Evolutionary conservation across 1,284 basidiomycete species (phyloP), one percentile per base, ranked within the genome.

Genomic region (Boletellus deceptivus): DNA sequence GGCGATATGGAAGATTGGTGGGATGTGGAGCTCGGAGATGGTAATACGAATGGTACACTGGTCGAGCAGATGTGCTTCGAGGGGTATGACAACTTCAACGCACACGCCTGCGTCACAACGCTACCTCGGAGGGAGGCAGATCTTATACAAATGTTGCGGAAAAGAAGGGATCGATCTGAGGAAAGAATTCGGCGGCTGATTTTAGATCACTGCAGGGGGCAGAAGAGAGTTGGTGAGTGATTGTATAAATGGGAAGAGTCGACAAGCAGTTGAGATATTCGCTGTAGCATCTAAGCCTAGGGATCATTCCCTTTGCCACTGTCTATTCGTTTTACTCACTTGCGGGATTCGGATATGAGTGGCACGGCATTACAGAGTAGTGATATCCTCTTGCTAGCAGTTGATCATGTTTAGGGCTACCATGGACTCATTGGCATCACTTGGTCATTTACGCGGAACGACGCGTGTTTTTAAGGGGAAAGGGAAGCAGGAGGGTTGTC

Each of bases 91-190:
- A 20, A 4, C 7, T 68, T 69, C 17, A 34, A 55, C n/a, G 65
- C 49, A 11, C 62, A 69, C 13, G 65, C 54, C 8, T 67, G 65
- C 40, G 41, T 70, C 24, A 67, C 68, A 14, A 68, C 64, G 10
- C 25, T 65, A 14, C 53, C 59, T 6, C 40, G 25, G 17, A 54
- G 3, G 34, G 57, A 60, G 0, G 55, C 46, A 10, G 61, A 50
- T 36, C 52, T 54, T 2, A 27, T 42, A 3, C 29, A 54, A 5
- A 29, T 17, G 3, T 24, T 63, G n/a, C 50, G 50, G 29, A 58
- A 60, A 38, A 54, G 49, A 18, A 52, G 62, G 17, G 53, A 60
- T 0, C 14, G 7, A 0, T 66, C 62, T 3, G 55, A 58, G n/a
- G 54, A 54, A 25, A 48, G 24, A 5, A 42, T 63, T 34, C 49